Evolutionary conservation across 345 rosid genomes (phyloP), one percentile per base, ranked within the genome.

Genomic region (Eucalyptus sp.): DNA sequence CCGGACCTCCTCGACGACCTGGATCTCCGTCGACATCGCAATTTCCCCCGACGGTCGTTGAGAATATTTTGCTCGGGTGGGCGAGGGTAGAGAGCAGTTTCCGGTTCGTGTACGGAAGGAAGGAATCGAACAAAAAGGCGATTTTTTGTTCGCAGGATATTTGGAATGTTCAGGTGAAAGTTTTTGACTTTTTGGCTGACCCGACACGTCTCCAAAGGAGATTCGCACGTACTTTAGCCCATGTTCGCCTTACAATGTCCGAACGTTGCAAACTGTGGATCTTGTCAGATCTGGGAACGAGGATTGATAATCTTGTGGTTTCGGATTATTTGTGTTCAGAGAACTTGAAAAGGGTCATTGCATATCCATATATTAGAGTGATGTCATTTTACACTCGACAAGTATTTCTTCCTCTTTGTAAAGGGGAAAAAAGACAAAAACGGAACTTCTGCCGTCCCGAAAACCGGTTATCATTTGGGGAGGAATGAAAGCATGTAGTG

Each of bases 11-110:
- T 94, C 98, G 27, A 96, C 97, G 50, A 96, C 98, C 94, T 96
- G 98, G 92, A 97, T 96, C 98, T 97, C 99, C 92, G 98, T 96
- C 13, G 99, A 92, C 99, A 97, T 96, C 68, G 88, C 24, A 31
- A 15, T 81, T 22, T 41, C 60, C 88, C 58, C 85, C 48, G 60
- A 13, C 14, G 27, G 52, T 37, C n/a, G 46, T 37, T 48, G 24
- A 64, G 33, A 50, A 10, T 25, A 12, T 50, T n/a, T 56, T 64
- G 58, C 22, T 33, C 52, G 37, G 84, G 86, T 86, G 48, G 29
- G 1, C n/a, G 46, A 86, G 16, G 29, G n/a, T 6, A 31, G 12
- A 10, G 11, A 52, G n/a, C 4, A 86, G 58, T 86, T n/a, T 52
- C 20, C 24, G 48, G 27, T 86, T 16, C 48, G 44, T 29, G 48